These are phyloP conservation scores for Candida tibetensis DNA, from an alignment of 805 yeast species.

Conservation along the genomic window DNA sequence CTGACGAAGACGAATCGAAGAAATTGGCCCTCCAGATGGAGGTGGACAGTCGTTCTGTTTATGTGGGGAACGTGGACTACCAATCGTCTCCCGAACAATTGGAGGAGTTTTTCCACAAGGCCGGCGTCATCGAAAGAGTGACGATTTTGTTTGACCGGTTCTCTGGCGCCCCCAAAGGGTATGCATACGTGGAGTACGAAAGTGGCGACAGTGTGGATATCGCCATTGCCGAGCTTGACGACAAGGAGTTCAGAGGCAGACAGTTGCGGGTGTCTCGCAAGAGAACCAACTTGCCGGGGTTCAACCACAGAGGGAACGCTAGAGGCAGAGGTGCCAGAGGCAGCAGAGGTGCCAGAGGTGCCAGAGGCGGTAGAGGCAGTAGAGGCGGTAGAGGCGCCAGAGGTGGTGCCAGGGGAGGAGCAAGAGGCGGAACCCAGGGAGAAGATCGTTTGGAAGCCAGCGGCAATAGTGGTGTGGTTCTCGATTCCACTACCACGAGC, in stretches of 20 bases:
- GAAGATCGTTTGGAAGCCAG: too few relatives aligned
- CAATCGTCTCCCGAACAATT: slow-evolving; percentile 49
- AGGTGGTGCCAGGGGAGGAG: slow-evolving; percentile 7
- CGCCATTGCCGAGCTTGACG: slow-evolving; percentile 46
- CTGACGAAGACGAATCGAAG: slow-evolving; percentile 31
- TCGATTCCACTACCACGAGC: too few relatives aligned
- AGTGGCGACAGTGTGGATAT: slow-evolving; percentile 36
- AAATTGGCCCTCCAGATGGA: slow-evolving; percentile 41
- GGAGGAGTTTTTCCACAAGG: slow-evolving; percentile 43
- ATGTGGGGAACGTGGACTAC: slow-evolving; percentile 51
- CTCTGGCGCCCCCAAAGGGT: slow-evolving; percentile 53
- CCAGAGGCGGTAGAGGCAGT: slow-evolving; percentile 15
- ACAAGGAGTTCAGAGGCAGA: slow-evolving; percentile 44
- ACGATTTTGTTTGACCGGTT: slow-evolving; percentile 48
- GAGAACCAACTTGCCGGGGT: slow-evolving; percentile 55
- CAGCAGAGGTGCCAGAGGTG: slow-evolving; percentile 19
- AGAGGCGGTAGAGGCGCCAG: slow-evolving; percentile 13
- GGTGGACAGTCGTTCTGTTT: slow-evolving; percentile 51
- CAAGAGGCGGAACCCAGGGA: too few relatives aligned
- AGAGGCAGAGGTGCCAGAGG: slow-evolving; percentile 33
- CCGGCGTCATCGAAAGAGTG: slow-evolving; percentile 49
- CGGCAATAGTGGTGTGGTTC: too few relatives aligned
- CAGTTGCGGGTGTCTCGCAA: slow-evolving; percentile 47
- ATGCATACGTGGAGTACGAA: slow-evolving; percentile 62
- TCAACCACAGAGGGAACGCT: slow-evolving; percentile 24